phyloP scores from a whole-genome alignment of 352 stramenopile species.

The Thalassiosira mediterranea region DNA sequence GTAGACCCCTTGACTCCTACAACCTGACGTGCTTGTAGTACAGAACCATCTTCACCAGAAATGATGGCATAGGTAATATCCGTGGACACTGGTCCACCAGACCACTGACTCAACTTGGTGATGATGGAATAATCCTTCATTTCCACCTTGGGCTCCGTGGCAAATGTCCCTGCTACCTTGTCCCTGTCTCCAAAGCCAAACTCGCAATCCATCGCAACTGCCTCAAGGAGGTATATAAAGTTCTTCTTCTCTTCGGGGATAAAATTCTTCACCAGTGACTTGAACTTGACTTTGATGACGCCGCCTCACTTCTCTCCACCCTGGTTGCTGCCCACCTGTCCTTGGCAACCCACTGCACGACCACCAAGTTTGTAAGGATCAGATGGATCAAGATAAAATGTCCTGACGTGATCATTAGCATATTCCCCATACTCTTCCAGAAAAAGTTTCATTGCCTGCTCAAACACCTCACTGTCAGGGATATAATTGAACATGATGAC shows the following conservation, averaged over 20 bases:
- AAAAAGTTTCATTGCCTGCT: neutral
- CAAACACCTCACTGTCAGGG: constrained; percentile 1
- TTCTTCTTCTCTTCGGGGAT: neutral
- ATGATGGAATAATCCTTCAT: neutral
- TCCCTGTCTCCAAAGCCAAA: constrained; percentile 1
- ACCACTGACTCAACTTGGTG: neutral
- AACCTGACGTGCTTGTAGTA: neutral
- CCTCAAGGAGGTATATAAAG: constrained; percentile 5
- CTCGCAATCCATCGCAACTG: constrained; percentile 6
- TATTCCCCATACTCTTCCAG: constrained; percentile 3
- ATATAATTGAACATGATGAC: constrained; percentile 8
- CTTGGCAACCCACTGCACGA: constrained; percentile 1
- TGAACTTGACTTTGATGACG: constrained; percentile 4
- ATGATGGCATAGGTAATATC: neutral
- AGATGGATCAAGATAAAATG: neutral
- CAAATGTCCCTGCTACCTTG: neutral
- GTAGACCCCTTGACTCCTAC: no score
- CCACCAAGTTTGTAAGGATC: neutral
- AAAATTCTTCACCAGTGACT: neutral
- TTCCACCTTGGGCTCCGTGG: neutral
- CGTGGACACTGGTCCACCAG: neutral
- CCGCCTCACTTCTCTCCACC: constrained; percentile 10
- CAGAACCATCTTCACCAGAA: neutral
- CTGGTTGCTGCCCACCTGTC: constrained; percentile 6
- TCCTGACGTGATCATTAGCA: neutral